Conservation (phyloP, 257 asterid genomes). For the Ehretia macrophylla region DNA sequence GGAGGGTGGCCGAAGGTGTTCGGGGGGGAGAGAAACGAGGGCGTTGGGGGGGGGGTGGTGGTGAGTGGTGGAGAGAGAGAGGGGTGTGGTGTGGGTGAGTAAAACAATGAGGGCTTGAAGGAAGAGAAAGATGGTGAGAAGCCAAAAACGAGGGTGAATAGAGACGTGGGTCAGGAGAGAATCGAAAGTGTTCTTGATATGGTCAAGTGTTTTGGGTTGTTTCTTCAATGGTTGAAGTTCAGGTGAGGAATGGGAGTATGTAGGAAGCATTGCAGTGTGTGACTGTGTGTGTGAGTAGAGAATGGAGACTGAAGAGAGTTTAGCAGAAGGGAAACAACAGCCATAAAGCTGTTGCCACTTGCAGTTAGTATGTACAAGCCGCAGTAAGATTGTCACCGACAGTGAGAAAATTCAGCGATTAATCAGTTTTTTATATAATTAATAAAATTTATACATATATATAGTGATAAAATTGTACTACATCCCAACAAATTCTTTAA, state of each 20-base stretch:
- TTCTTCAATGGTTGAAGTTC: constrained; percentile 8
- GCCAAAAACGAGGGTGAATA: constrained; percentile 55
- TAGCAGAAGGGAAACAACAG: background rate
- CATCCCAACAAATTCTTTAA: too few relatives aligned
- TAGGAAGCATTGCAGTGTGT: constrained; percentile 7
- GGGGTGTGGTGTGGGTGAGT: constrained; percentile 35
- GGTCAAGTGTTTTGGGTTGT: constrained; percentile 30
- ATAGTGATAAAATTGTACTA: too few relatives aligned
- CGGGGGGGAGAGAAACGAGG: background rate
- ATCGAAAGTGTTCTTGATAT: constrained; percentile 31
- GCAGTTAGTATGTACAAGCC: background rate
- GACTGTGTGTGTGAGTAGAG: background rate
- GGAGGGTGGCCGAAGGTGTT: background rate
- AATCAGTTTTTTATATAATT: too few relatives aligned
- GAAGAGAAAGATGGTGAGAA: constrained; percentile 47
- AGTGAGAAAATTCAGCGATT: too few relatives aligned
- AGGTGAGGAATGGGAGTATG: constrained; percentile 3
- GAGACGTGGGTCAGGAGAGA: constrained; percentile 39
- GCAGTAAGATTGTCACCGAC: background rate
- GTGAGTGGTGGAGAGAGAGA: constrained; percentile 18
- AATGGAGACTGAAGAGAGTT: background rate
- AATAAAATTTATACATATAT: too few relatives aligned
- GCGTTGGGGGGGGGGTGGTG: constrained; percentile 7
- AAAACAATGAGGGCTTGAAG: constrained; percentile 48
- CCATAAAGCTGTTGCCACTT: background rate